Conservation (phyloP, 176 grass and related monocot species). For the Oropetium thomaeum region DNA sequence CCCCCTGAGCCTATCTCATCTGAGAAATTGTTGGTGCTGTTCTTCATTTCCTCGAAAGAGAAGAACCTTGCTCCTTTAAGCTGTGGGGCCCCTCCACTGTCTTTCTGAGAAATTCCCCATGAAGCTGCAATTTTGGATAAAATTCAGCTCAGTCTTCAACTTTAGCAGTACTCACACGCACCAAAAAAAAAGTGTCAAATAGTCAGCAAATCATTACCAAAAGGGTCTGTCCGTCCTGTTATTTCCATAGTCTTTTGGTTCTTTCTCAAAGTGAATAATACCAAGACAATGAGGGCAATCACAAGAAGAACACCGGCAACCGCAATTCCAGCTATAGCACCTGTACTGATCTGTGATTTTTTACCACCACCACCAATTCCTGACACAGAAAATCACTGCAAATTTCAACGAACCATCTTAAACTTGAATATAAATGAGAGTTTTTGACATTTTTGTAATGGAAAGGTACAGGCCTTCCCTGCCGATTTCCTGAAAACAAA, state of each 20-base stretch:
- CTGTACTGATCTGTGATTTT: conserved; percentile 53
- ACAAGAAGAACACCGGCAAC: conserved; percentile 58
- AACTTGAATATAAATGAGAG: background rate
- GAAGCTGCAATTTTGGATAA: conserved; percentile 41
- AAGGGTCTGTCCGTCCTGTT: conserved; percentile 48
- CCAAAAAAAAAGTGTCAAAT: background rate
- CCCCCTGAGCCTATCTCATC: conserved; percentile 58
- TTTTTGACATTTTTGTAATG: too few species aligned
- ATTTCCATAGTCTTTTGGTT: conserved; percentile 49
- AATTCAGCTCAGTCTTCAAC: background rate
- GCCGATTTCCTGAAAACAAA: too few species aligned
- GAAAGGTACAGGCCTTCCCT: too few species aligned
- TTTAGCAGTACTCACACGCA: too few species aligned
- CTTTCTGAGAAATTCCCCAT: conserved; percentile 40
- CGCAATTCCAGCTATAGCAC: conserved; percentile 61
- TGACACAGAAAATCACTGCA: conserved; percentile 31
- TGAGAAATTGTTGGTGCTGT: conserved; percentile 60
- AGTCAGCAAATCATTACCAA: conserved; percentile 46
- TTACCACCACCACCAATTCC: conserved; percentile 16
- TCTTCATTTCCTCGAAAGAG: conserved; percentile 61
- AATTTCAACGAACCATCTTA: conserved; percentile 12
- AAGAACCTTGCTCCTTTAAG: conserved; percentile 70
- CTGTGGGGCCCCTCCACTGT: conserved; percentile 47
- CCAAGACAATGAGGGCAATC: conserved; percentile 56
- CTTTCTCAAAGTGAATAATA: conserved; percentile 65